Base-by-base conservation (phyloP, 306 rosid species). In the Quercus berberidifolia region DNA sequence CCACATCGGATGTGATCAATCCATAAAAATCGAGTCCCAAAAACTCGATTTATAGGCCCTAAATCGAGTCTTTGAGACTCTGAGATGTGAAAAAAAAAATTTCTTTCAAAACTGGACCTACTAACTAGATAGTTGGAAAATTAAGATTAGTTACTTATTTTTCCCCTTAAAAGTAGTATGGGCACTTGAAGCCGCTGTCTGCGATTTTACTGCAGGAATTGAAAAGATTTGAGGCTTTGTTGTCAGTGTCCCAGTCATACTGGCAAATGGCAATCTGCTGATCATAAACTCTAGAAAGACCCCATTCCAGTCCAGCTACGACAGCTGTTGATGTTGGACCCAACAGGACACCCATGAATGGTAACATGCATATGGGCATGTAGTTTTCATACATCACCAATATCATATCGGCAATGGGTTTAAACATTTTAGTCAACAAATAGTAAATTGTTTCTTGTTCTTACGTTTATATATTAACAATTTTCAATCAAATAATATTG, bases 261-360 rank as follows among this genome's bases (percentile, higher is more conserved):
- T 54, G 58, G 75, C 75, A 68, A 31, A 26, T 19, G 18, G 57
- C 13, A 28, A 51, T 41, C 19, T 41, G 18, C 25, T 41, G 25
- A 30, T 31, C 55, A 69, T 7, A 23, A 20, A 28, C 46, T 52
- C 46, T 18, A 69, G 46, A 31, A 55, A 64, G 8, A 18, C 76
- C 76, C 74, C 46, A 38, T 72, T 33, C 67, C 21, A 18, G 30
- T 68, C 80, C 86, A 79, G 72, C 85, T 51, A 55, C 8, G 69
- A 38, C 73, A 76, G 86, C 75, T 79, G 84, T 79, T 69, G 68
- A 71, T 41, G 7, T 25, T 52, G 55, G 59, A 69, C 81, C 83
- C 81, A 63, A 43, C 63, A 57, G 26, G 10, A 43, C 5, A 71
- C 4, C 14, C 75, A 25, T 23, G 41, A 71, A 71, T 5, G 41